Percentiles rank a stretch among this genome's conserved stretches.
These are phyloP conservation scores for Tulasnella sp. DNA, from an alignment of 768 basidiomycete genomes.

Conservation along the genomic window DNA sequence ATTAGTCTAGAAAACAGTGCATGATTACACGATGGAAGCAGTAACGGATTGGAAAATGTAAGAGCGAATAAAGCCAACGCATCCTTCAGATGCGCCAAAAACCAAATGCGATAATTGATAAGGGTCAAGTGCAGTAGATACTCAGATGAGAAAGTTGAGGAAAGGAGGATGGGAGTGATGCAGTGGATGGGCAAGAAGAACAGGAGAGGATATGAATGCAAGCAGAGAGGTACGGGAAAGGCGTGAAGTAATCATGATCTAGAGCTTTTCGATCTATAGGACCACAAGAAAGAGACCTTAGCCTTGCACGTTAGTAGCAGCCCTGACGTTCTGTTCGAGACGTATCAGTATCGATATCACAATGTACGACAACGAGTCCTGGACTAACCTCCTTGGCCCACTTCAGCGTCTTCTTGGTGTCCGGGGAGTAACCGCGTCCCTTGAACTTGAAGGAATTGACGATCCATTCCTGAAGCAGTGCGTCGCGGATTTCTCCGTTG, in stretches of 20 bases:
- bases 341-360: too few species aligned
- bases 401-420: constrained; percentile 83
- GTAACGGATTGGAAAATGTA: not conserved
- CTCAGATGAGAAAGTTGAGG: not conserved
- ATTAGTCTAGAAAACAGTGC: constrained; percentile 4
- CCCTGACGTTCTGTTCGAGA: constrained; percentile 23
- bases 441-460: constrained; percentile 67
- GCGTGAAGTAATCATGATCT: too few species aligned
- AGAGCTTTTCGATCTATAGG: too few species aligned
- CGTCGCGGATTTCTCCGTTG: constrained; percentile 71
- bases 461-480: constrained; percentile 73
- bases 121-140: not conserved
- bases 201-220: not conserved
- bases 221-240: not conserved
- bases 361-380: too few species aligned
- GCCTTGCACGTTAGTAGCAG: constrained; percentile 13
- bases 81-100: constrained; percentile 26
- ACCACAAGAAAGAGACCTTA: not conserved
- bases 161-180: not conserved
- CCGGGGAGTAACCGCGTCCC: constrained; percentile 60
- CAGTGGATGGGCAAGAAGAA: not conserved
- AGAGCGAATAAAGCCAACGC: not conserved
- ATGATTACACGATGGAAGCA: not conserved
- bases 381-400: constrained; percentile 89
- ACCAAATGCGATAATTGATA: constrained; percentile 19